These are phyloP conservation scores for Solanum corneliomulleri DNA, from an alignment of 257 asterid species.

Conservation along the genomic window DNA sequence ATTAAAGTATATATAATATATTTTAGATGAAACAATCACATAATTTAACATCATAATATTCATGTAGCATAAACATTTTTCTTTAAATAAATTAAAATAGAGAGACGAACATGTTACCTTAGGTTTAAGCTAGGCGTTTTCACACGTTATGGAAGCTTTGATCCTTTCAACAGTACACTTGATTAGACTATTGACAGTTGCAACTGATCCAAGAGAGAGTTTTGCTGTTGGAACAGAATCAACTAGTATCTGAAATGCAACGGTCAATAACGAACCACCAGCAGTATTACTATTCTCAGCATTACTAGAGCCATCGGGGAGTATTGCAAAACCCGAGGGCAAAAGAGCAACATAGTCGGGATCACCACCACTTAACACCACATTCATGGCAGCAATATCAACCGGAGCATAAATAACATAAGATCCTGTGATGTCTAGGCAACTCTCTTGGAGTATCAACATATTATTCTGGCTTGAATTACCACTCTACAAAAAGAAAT, in stretches of 20 bases:
- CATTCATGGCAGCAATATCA: slow-evolving; percentile 35
- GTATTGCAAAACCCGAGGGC: slow-evolving; percentile 54
- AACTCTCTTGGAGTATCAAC: slow-evolving; percentile 43
- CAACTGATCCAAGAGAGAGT: slow-evolving; percentile 45
- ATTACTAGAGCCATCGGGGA: slow-evolving; percentile 33
- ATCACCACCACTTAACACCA: slow-evolving; percentile 39
- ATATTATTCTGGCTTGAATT: slow-evolving; percentile 47
- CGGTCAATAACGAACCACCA: slow-evolving; percentile 35
- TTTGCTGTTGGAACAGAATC: slow-evolving; percentile 50
- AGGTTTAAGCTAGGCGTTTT: slow-evolving; percentile 9
- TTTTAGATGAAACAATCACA: background rate
- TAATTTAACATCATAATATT: background rate
- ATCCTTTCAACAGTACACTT: slow-evolving; percentile 50
- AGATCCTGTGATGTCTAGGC: slow-evolving; percentile 28
- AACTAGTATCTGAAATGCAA: slow-evolving; percentile 48
- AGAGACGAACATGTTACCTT: background rate
- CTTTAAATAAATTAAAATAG: background rate
- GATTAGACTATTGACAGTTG: slow-evolving; percentile 43
- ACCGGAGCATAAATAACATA: slow-evolving; percentile 46
- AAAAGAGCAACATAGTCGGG: slow-evolving; percentile 44
- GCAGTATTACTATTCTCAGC: slow-evolving; percentile 14
- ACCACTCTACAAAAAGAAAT: slow-evolving; percentile 17
- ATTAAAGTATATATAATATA: background rate
- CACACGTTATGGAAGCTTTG: slow-evolving; percentile 19
- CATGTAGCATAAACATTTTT: background rate